A percentile compares a stretch with the other conserved stretches of the same genome.
phyloP scores from a whole-genome alignment of 129 eudicot genomes.

The Cynara cardunculus region DNA sequence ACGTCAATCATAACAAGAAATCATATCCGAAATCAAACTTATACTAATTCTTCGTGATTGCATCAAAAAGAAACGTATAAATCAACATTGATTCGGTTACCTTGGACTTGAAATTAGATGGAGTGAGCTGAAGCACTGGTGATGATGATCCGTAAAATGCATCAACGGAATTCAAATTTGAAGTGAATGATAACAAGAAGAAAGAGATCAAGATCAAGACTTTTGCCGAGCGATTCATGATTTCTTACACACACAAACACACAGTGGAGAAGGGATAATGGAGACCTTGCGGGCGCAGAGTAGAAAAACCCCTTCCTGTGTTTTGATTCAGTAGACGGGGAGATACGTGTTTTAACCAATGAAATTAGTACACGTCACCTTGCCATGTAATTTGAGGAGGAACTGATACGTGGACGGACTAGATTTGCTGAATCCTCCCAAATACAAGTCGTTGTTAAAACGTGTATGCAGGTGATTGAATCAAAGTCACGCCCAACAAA shows the following conservation, averaged over 20 bases:
- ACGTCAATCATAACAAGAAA: neutral
- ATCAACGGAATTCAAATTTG: slow-evolving; percentile 32
- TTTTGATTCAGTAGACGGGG: slow-evolving; percentile 11
- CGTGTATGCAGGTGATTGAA: slow-evolving; percentile 8
- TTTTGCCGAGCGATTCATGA: slow-evolving; percentile 18
- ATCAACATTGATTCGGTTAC: slow-evolving; percentile 19
- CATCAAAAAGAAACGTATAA: neutral
- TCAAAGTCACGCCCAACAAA: neutral
- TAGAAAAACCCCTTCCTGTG: slow-evolving; percentile 36
- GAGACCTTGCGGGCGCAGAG: slow-evolving; percentile 17
- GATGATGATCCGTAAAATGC: slow-evolving; percentile 76
- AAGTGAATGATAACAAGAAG: slow-evolving; percentile 16
- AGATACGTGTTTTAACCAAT: slow-evolving; percentile 48
- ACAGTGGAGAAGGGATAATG: slow-evolving; percentile 12
- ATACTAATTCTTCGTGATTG: neutral
- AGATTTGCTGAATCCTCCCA: slow-evolving; percentile 11
- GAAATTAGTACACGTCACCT: slow-evolving; percentile 26
- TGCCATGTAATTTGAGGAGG: neutral
- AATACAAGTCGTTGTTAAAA: neutral
- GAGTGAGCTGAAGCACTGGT: slow-evolving; percentile 79
- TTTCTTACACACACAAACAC: slow-evolving; percentile 16
- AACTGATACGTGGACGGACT: slow-evolving; percentile 21
- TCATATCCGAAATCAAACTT: neutral
- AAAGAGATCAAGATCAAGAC: slow-evolving; percentile 14
- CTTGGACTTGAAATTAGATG: slow-evolving; percentile 82